Percentiles rank a stretch among this genome's conserved stretches.
Evolutionary conservation across 2,329 filamentous ascomycete species (phyloP).

Genomic region (Teratosphaeria gauchensis): DNA sequence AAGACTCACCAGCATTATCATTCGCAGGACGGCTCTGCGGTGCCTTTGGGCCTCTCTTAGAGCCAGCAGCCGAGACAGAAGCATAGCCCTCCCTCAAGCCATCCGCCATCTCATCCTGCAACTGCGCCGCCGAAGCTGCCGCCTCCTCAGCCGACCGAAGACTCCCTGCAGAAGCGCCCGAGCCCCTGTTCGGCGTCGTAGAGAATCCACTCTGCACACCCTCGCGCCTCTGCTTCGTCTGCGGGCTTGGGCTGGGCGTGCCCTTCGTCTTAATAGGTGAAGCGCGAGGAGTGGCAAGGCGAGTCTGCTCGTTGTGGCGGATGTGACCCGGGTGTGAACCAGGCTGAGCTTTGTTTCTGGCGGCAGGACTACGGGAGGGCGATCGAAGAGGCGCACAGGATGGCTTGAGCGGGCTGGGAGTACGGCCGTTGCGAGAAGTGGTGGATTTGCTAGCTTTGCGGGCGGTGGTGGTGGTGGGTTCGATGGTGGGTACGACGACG

Average conservation of each 20-base stretch:
- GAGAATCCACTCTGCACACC: background rate
- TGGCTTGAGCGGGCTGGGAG: too few species aligned
- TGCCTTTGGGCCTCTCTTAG: background rate
- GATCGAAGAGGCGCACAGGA: too few species aligned
- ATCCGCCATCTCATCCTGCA: background rate
- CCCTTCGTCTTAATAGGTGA: background rate
- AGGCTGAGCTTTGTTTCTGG: background rate
- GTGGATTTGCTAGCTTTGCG: background rate
- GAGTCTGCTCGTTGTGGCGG: background rate
- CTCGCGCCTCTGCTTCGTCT: background rate
- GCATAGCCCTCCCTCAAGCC: background rate
- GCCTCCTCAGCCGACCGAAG: background rate
- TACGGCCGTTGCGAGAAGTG: too few species aligned
- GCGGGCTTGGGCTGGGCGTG: background rate
- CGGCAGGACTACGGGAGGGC: background rate
- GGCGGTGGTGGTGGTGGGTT: background rate
- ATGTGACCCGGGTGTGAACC: background rate
- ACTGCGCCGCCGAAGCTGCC: background rate
- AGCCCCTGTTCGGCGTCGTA: background rate
- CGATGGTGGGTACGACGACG: too few species aligned
- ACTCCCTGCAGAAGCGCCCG: background rate
- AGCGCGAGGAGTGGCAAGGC: background rate
- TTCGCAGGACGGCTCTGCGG: background rate
- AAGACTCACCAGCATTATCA: background rate
- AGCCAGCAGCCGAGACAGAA: background rate